Conservation (phyloP, 371 early-diverging fungal genomes). For the Lichtheimia corymbifera region DNA sequence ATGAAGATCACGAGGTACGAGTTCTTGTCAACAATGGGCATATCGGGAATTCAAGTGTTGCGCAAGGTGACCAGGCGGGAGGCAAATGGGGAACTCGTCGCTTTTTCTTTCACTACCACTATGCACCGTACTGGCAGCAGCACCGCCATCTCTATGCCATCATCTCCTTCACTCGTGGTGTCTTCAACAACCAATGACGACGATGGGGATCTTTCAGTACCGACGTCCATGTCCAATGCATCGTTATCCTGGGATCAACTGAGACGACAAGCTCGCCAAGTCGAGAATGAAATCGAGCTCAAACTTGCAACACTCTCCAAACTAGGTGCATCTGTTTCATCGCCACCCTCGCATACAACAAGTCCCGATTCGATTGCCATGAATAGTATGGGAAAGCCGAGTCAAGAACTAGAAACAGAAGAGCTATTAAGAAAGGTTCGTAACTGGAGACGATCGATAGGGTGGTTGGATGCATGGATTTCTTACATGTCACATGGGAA, state of each 20-base stretch:
- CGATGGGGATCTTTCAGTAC: slow-evolving; percentile 17
- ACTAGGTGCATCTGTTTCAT: slow-evolving; percentile 29
- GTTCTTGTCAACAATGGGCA: too few species aligned
- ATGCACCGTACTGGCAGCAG: slow-evolving; percentile 7
- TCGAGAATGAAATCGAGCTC: slow-evolving; percentile 70
- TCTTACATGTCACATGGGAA: background rate
- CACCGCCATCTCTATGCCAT: slow-evolving; percentile 8
- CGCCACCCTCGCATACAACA: background rate
- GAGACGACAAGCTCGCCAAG: slow-evolving; percentile 64
- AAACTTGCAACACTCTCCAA: slow-evolving; percentile 52
- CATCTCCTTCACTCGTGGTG: slow-evolving; percentile 6
- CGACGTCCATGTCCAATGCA: slow-evolving; percentile 13
- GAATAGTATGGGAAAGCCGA: slow-evolving; percentile 27
- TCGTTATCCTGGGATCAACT: slow-evolving; percentile 63
- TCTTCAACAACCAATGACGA: slow-evolving; percentile 11
- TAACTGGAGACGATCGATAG: background rate
- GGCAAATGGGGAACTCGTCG: too few species aligned
- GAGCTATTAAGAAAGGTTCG: slow-evolving; percentile 60
- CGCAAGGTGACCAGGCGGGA: too few species aligned
- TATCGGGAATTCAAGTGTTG: too few species aligned
- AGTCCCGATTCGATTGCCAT: slow-evolving; percentile 1
- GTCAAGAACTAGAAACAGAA: slow-evolving; percentile 59
- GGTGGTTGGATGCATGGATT: slow-evolving; percentile 3
- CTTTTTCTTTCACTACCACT: background rate
- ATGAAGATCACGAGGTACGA: too few species aligned